Evolutionary conservation across 805 yeast genomes (phyloP), one percentile per base, ranked within the genome.

Genomic region (Metschnikowia proteae): DNA sequence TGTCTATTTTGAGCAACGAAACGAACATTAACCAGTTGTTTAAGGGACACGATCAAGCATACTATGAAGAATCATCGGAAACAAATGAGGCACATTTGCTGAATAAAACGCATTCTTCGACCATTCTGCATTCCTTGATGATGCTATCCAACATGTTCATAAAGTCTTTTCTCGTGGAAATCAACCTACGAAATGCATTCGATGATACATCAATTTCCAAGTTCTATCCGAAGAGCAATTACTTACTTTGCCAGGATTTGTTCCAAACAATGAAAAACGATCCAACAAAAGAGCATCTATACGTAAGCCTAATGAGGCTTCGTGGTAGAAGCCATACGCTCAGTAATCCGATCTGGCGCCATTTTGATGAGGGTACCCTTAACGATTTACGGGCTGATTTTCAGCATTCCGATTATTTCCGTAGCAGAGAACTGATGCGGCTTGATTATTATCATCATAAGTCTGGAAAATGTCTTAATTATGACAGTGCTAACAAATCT

Each of bases 381-480:
- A 38, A 42, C 5, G 41, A 41, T 5, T 38, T 63, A 25, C 27
- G 61, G 3, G 47, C 51, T 8, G 45, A 47, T 4, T 44, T 60
- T 23, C 46, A 25, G 37, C 41, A 17, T n/a, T 47, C 51, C 5
- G 63, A 59, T 23, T 23, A 49, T 13, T 69, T 68, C 46, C 58
- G 55, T 34, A 61, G 66, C 13, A 32, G 57, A 4, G 62, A 59
- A 32, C 55, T 54, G 46, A 59, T 55, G 41, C 49, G 73, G 36
- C 47, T 48, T 11, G 57, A 59, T 28, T 65, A 66, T 48, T 54
- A 53, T 41, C 49, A 57, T 40, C 54, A 54, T 56, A 67, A 66
- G 43, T 65, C 73, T 6, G 66, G 67, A 0, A 64, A 67, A 29
- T 63, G 60, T 52, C 59, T 68, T 33, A 69, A 65, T 46, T 67